A percentile compares a stretch with the other conserved stretches of the same genome.
Conservation (phyloP, 2,329 filamentous ascomycete genomes). For the Alternaria gaisen region DNA sequence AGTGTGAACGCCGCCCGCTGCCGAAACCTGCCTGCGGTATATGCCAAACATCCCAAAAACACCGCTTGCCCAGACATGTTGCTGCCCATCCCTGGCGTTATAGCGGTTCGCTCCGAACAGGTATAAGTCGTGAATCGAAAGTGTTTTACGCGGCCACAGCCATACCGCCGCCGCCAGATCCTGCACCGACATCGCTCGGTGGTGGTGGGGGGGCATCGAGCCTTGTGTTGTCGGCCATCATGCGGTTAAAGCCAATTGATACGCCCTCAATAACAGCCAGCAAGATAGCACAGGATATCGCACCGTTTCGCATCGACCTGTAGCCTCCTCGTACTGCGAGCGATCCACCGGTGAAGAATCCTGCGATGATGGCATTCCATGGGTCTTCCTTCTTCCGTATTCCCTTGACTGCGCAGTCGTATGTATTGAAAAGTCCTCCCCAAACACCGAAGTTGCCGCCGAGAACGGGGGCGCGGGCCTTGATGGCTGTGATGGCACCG, state of each 20-base stretch:
- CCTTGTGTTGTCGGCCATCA: constrained; percentile 89
- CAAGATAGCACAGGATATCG: constrained; percentile 93
- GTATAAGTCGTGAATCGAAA: constrained; percentile 20
- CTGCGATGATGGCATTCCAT: constrained; percentile 96
- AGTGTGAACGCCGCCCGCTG: constrained; percentile 48
- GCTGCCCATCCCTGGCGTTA: constrained; percentile 21
- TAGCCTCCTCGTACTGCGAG: constrained; percentile 91
- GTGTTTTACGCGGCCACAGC: constrained; percentile 36
- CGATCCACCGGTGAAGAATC: constrained; percentile 89
- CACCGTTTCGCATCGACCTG: constrained; percentile 91
- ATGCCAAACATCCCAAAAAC: constrained; percentile 41
- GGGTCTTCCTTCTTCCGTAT: constrained; percentile 93
- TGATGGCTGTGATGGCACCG: constrained; percentile 93
- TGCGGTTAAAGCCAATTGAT: constrained; percentile 92
- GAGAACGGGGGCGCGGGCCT: constrained; percentile 93
- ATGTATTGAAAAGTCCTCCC: constrained; percentile 95
- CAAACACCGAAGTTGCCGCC: constrained; percentile 98
- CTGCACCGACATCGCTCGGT: constrained; percentile 41
- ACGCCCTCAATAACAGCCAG: constrained; percentile 97
- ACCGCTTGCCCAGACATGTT: constrained; percentile 27
- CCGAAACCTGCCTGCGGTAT: constrained; percentile 36
- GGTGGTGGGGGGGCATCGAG: constrained; percentile 68
- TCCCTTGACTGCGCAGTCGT: constrained; percentile 96
- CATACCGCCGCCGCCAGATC: constrained; percentile 29
- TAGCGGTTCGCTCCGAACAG: constrained; percentile 24